phyloP scores from a whole-genome alignment of 2,329 filamentous ascomycete species.

The Diaporthe longicolla region DNA sequence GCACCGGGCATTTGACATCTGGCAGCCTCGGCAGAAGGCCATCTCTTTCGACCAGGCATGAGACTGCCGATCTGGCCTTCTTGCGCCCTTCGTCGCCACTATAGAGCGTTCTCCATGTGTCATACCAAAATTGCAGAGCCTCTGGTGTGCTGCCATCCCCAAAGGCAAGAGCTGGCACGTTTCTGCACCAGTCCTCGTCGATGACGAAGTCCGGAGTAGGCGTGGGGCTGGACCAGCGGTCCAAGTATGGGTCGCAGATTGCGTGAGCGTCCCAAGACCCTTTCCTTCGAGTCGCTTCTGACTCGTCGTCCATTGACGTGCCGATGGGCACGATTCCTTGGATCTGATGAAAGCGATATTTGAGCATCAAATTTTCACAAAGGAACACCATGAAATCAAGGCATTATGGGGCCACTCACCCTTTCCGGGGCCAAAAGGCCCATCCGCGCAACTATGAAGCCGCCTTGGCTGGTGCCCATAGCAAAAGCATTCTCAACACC shows the following conservation, averaged over 20 bases:
- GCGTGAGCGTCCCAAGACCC: conserved; percentile 65
- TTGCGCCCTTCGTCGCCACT: conserved; percentile 63
- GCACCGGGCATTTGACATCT: conserved; percentile 66
- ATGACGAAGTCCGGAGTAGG: conserved; percentile 62
- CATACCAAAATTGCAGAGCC: conserved; percentile 60
- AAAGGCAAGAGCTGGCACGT: conserved; percentile 62
- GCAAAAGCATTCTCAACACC: conserved; percentile 65
- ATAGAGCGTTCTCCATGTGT: conserved; percentile 61
- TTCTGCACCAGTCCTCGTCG: conserved; percentile 61
- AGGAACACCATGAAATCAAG: neutral
- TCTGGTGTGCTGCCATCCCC: conserved; percentile 54
- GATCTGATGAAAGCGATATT: conserved; percentile 52
- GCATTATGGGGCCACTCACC: conserved; percentile 48
- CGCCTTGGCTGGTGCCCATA: conserved; percentile 67
- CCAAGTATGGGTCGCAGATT: conserved; percentile 57
- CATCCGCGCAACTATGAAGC: conserved; percentile 66
- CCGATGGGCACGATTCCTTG: conserved; percentile 64
- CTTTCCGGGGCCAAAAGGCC: conserved; percentile 64
- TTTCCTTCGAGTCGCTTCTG: conserved; percentile 58
- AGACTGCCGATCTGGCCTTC: conserved; percentile 61
- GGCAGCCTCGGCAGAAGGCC: conserved; percentile 60
- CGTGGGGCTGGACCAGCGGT: conserved; percentile 55
- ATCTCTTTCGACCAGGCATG: conserved; percentile 62
- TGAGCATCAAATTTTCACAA: neutral
- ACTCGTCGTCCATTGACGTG: conserved; percentile 69